Base-by-base conservation (phyloP, 169 alveolate species). In the Eimeria acervulina region DNA sequence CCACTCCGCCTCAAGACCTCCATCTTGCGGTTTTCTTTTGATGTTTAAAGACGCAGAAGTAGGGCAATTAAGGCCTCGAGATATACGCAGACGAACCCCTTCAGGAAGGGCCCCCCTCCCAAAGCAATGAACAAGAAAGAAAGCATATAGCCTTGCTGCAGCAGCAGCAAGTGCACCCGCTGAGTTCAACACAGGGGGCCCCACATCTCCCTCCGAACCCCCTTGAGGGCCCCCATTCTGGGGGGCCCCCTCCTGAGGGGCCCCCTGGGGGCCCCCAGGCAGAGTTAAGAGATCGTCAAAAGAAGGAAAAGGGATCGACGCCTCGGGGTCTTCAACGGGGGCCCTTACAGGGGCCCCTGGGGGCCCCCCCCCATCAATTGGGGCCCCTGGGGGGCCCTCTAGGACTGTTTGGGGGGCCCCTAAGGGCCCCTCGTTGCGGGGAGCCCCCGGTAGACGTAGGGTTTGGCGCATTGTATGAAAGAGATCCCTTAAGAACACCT, bases 151-250 rank as follows among this genome's bases (percentile, higher is more conserved):
- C 31, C 90, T 68, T 26, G 90, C 68, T 1, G 90, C 90, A 23
- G 90, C 90, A 23, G 90, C 51, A n/a, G 90, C 90, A 31, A 80
- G 68, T 8, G 90, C 90, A 6, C 68, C 31, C 70, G 90, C 13
- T 12, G 72, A n/a, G 5, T 52, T 42, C 44, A 80, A 42, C 38
- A 40, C 52, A 23, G 70, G 90, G 47, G 51, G 17, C 90, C 44
- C 70, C 90, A 21, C 68, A 15, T 23, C 38, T 6, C 12, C 28
- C 4, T n/a, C n/a, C 63, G 61, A 13, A 21, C 47, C 36, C 76
- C 76, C 55, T 12, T 12, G 55, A 12, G 55, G 31, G 74, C 74
- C 55, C 55, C 55, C n/a, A n/a, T n/a, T n/a, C 66, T 21, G 55
- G 55, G 88, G 42, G 88, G 12, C 55, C 55, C 55, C 55, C 12